Conservation (phyloP, 768 basidiomycete species). For the Amanita exitialis region DNA sequence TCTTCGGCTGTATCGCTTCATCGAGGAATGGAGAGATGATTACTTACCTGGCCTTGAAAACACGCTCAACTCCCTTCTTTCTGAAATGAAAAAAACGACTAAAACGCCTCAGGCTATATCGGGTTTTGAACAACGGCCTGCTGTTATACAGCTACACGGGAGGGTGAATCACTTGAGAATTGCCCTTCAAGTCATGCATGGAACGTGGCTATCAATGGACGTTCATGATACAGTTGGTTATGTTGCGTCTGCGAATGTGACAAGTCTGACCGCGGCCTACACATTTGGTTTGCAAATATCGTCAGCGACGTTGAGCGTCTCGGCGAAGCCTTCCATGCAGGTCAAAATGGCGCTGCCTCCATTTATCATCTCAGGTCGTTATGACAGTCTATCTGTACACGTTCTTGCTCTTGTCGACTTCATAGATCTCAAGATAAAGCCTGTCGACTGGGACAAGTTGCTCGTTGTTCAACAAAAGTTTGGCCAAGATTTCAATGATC, state of each 20-base stretch:
- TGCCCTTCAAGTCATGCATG: slow-evolving; percentile 77
- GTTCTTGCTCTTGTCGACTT: slow-evolving; percentile 55
- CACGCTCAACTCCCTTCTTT: slow-evolving; percentile 51
- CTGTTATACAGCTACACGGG: slow-evolving; percentile 40
- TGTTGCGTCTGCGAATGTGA: slow-evolving; percentile 26
- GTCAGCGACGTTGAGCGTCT: slow-evolving; percentile 36
- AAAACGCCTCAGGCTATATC: slow-evolving; percentile 22
- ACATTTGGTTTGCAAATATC: slow-evolving; percentile 57
- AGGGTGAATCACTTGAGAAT: slow-evolving; percentile 42
- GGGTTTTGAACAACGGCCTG: slow-evolving; percentile 17
- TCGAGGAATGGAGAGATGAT: slow-evolving; percentile 76
- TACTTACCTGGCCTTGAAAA: slow-evolving; percentile 69
- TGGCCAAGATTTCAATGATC: slow-evolving; percentile 80
- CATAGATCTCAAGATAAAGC: slow-evolving; percentile 66
- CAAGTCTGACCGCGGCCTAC: slow-evolving; percentile 21
- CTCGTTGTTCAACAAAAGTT: slow-evolving; percentile 83
- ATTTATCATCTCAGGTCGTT: slow-evolving; percentile 49
- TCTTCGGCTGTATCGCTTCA: slow-evolving; percentile 64
- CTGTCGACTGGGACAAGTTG: slow-evolving; percentile 76
- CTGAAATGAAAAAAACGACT: slow-evolving; percentile 44
- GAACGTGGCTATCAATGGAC: slow-evolving; percentile 80
- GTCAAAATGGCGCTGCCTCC: slow-evolving; percentile 61
- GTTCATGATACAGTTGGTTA: slow-evolving; percentile 40
- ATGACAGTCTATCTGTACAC: slow-evolving; percentile 39
- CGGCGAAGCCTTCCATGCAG: slow-evolving; percentile 30